Base-by-base conservation (phyloP, 2,329 filamentous ascomycete genomes). In the Venturia aucupariae region DNA sequence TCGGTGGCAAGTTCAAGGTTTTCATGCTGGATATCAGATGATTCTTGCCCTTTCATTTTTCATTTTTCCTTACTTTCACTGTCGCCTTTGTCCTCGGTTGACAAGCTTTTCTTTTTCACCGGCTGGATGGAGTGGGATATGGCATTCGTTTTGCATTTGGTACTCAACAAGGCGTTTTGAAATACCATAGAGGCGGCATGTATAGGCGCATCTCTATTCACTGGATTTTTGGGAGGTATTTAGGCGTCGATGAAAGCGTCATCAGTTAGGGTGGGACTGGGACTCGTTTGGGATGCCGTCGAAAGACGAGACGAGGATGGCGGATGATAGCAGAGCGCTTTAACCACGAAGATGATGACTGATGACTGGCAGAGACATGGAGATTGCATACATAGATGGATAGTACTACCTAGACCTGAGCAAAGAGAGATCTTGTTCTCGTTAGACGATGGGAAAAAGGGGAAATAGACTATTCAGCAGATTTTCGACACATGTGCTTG, bases 21-120 rank as follows among this genome's bases (percentile, higher is more conserved):
- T 92, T 94, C 75, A 89, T 92, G 76, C 80, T 94, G 72, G 90
- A 93, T 72, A 88, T 94, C 67, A 81, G 88, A 80, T 90, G 78
- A 85, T 65, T 24, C 41, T 4, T 17, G n/a, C n/a, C n/a, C 11
- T 24, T 38, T 22, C 41, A 19, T 7, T 15, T 27, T 3, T 60
- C 19, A 5, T 41, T 27, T 38, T 30, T 46, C 4, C 13, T 61
- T 51, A 3, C 27, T 35, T 57, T 57, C 24, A 13, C 17, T 19
- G 24, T 54, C 27, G 5, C 48, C 7, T n/a, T 6, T 10, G 19
- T n/a, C 15, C 22, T 15, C 27, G 22, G 51, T 35, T 10, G 13
- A 35, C 27, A 17, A 32, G 7, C 48, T 55, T 55, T 35, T 2
- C 8, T 17, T 54, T 35, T 35, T 10, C 6, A 22, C 51, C 51